These are phyloP conservation scores for Malus asiatica DNA, from an alignment of 306 rosid species.

Conservation along the genomic window DNA sequence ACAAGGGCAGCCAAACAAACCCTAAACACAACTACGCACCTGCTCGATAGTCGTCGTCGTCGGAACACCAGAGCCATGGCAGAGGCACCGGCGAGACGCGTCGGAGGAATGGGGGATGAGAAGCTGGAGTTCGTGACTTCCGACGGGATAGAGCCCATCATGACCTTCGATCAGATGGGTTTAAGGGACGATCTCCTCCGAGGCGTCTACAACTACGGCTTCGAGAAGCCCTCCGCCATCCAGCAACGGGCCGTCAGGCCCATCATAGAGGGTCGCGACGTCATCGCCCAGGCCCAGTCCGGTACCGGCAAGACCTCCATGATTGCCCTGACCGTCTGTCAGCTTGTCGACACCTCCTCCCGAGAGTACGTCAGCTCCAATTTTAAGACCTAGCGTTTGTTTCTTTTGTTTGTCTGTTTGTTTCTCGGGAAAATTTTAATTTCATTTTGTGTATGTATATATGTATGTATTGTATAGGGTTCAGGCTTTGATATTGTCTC, in stretches of 20 bases:
- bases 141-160: slow-evolving; percentile 70
- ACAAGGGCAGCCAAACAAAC: neutral
- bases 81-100: neutral
- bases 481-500: slow-evolving; percentile 86
- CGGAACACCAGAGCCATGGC: neutral
- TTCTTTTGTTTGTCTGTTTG: neutral
- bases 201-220: slow-evolving; percentile 83
- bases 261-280: slow-evolving; percentile 88
- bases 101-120: slow-evolving; percentile 38
- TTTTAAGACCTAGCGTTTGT: neutral
- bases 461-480: slow-evolving; percentile 30
- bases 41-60: neutral
- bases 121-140: slow-evolving; percentile 79
- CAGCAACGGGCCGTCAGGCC: slow-evolving; percentile 95
- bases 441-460: neutral
- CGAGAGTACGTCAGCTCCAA: slow-evolving; percentile 51
- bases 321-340: slow-evolving; percentile 96
- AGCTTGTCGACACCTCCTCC: slow-evolving; percentile 63
- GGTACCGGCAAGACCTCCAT: slow-evolving; percentile 97
- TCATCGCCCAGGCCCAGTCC: slow-evolving; percentile 97
- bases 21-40: neutral
- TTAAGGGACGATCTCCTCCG: slow-evolving; percentile 83
- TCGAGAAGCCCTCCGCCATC: slow-evolving; percentile 96
- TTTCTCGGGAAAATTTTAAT: neutral
- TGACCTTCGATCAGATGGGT: slow-evolving; percentile 88